Conservation (phyloP, 2,329 filamentous ascomycete genomes). For the Aspergillus fijiensis region DNA sequence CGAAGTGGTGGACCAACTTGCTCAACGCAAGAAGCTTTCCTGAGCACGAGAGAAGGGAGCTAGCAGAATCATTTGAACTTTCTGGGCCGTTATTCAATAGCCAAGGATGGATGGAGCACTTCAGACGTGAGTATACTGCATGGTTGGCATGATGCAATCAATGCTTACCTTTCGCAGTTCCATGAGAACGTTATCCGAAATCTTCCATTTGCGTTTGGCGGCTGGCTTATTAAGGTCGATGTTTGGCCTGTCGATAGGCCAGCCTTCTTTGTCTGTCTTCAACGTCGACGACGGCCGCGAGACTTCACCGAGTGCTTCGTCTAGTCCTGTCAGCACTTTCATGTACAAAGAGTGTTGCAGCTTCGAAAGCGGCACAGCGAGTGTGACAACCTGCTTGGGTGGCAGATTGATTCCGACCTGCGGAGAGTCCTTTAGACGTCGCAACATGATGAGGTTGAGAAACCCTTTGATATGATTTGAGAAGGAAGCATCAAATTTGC, state of each 20-base stretch:
- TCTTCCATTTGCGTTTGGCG: constrained; percentile 31
- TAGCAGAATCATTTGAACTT: constrained; percentile 40
- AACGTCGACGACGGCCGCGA: constrained; percentile 17
- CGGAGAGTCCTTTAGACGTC: constrained; percentile 57
- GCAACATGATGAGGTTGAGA: constrained; percentile 59
- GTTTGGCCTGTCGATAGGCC: constrained; percentile 20
- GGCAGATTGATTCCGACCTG: constrained; percentile 56
- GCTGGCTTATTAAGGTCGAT: not conserved
- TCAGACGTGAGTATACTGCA: not conserved
- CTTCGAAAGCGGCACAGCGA: constrained; percentile 59
- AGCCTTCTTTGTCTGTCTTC: not conserved
- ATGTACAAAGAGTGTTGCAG: constrained; percentile 61
- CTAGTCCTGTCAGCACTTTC: constrained; percentile 55
- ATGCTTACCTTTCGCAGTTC: constrained; percentile 50
- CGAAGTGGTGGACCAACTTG: constrained; percentile 38
- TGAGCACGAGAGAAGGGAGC: constrained; percentile 52
- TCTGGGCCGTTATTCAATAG: constrained; percentile 48
- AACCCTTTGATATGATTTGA: constrained; percentile 54
- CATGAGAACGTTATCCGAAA: constrained; percentile 51
- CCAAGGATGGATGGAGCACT: constrained; percentile 56
- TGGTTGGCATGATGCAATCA: not conserved
- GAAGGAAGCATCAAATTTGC: constrained; percentile 54
- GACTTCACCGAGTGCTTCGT: constrained; percentile 37
- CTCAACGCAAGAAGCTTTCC: constrained; percentile 58
- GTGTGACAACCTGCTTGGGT: constrained; percentile 56